Conservation (phyloP, 1,139 yeast species). For the Scheffersomyces quercinus region DNA sequence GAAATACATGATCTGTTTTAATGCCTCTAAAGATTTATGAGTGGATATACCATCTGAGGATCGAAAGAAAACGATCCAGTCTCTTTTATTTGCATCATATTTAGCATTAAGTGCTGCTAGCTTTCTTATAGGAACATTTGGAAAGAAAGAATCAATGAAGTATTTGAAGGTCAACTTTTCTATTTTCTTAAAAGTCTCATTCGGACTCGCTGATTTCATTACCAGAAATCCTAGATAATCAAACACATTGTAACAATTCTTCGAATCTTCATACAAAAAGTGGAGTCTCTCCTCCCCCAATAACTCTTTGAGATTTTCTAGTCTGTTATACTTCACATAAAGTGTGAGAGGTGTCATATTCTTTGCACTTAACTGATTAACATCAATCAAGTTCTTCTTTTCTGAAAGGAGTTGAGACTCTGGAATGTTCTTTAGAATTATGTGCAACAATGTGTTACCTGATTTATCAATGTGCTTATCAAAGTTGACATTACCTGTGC, state of each 20-base stretch:
- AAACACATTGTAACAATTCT: conserved; percentile 43
- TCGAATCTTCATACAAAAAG: conserved; percentile 43
- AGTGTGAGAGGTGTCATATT: conserved; percentile 70
- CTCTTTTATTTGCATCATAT: conserved; percentile 30
- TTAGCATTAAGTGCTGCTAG: conserved; percentile 37
- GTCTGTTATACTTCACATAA: conserved; percentile 68
- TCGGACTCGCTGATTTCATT: conserved; percentile 27
- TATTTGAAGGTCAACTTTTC: conserved; percentile 46
- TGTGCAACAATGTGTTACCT: conserved; percentile 78
- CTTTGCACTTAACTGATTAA: conserved; percentile 63
- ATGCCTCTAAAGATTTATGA: conserved; percentile 38
- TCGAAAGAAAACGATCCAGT: conserved; percentile 35
- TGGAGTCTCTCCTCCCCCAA: conserved; percentile 47
- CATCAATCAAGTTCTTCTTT: conserved; percentile 40
- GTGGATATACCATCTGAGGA: conserved; percentile 19
- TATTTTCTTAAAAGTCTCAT: conserved; percentile 45
- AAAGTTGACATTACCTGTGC: conserved; percentile 34
- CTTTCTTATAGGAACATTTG: conserved; percentile 11
- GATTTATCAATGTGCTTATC: conserved; percentile 67
- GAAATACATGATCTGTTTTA: conserved; percentile 35
- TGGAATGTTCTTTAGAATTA: conserved; percentile 51
- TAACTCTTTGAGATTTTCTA: conserved; percentile 54
- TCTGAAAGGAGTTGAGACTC: conserved; percentile 34
- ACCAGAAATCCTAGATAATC: conserved; percentile 42
- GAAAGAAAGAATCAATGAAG: conserved; percentile 29